Conservation (phyloP, 75 land plant genomes). For the Selaginella moellendorffii region DNA sequence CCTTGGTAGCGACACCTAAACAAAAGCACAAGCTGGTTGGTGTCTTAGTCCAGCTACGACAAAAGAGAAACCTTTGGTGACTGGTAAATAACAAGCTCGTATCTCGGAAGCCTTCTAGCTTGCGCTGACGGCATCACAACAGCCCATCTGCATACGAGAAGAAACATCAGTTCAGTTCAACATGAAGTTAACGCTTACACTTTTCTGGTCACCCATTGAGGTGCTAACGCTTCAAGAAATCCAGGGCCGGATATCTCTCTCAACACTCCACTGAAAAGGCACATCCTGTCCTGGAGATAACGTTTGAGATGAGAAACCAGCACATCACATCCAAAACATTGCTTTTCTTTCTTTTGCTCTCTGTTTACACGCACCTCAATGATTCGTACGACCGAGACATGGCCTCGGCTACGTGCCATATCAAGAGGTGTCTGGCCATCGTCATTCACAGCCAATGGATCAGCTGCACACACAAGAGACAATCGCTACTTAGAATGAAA, state of each 20-base stretch:
- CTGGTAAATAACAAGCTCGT: neutral
- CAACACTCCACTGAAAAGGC: conserved; percentile 7
- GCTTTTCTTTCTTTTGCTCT: neutral
- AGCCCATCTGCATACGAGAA: neutral
- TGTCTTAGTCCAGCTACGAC: too few species aligned
- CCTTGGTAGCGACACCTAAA: conserved; percentile 55
- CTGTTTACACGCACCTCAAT: conserved; percentile 52
- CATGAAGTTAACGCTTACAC: neutral
- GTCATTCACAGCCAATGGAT: conserved; percentile 62
- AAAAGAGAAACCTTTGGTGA: too few species aligned
- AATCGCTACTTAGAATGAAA: neutral
- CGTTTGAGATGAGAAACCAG: neutral
- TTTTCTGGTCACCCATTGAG: conserved; percentile 4
- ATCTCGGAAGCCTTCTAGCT: neutral
- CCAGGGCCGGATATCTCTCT: conserved; percentile 5
- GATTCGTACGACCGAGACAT: conserved; percentile 58
- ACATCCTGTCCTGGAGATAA: conserved; percentile 3
- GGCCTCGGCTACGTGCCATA: conserved; percentile 65
- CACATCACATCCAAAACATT: neutral
- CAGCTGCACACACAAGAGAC: conserved; percentile 39
- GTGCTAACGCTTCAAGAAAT: conserved; percentile 1
- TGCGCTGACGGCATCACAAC: neutral
- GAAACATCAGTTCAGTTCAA: neutral
- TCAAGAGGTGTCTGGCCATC: conserved; percentile 73
- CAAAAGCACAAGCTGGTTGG: too few species aligned